Percentiles rank a stretch among this genome's conserved stretches.
Conservation (phyloP, 169 alveolate genomes). For the Cryptosporidium ubiquitum region DNA sequence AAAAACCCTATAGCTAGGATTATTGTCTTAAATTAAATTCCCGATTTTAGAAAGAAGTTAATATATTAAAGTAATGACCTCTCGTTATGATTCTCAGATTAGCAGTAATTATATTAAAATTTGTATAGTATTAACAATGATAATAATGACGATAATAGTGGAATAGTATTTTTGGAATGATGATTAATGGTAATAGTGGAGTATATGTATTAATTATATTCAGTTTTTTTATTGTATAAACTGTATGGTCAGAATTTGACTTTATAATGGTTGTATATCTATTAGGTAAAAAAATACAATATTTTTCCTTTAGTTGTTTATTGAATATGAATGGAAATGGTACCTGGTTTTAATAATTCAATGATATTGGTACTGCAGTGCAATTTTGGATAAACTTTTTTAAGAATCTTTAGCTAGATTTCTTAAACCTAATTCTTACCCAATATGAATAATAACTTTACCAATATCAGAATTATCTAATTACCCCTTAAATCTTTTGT, state of each 20-base stretch:
- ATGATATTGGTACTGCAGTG: background rate
- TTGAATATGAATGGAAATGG: background rate
- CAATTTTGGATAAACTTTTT: background rate
- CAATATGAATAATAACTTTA: background rate
- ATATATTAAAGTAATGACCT: too few species aligned
- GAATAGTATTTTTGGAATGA: too few species aligned
- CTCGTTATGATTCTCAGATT: background rate
- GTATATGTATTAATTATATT: too few species aligned
- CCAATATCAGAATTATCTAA: background rate
- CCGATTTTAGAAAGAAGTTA: background rate
- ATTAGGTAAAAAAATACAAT: too few species aligned
- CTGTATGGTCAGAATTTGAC: background rate
- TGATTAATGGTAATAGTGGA: background rate
- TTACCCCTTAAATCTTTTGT: background rate
- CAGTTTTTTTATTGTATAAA: too few species aligned
- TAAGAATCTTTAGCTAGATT: too few species aligned
- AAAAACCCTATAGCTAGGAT: background rate
- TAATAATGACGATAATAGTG: too few species aligned
- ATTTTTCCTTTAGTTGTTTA: too few species aligned
- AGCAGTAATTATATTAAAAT: background rate
- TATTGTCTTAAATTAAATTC: background rate
- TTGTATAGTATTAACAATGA: too few species aligned
- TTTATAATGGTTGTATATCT: too few species aligned
- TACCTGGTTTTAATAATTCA: background rate
- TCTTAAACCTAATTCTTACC: background rate